Conservation (phyloP, 2,329 filamentous ascomycete genomes). For the Penicillium hordei region DNA sequence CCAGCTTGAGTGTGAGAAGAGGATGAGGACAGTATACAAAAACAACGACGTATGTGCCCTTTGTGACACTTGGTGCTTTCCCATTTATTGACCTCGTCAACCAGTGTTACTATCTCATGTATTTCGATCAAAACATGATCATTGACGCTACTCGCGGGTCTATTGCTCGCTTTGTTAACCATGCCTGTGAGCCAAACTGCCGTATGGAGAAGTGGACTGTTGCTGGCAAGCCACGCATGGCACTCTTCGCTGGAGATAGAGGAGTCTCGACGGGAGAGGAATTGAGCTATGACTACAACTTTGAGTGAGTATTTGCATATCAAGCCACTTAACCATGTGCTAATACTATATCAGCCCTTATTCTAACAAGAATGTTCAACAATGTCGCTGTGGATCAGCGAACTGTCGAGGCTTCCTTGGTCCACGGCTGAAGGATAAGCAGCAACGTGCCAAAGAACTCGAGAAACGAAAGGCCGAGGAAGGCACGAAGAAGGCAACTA, state of each 20-base stretch:
- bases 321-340: neutral
- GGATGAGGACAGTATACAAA: slow-evolving; percentile 92
- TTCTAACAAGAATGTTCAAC: slow-evolving; percentile 62
- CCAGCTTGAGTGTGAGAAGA: slow-evolving; percentile 84
- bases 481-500: slow-evolving; percentile 19
- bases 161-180: slow-evolving; percentile 96
- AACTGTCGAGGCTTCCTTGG: slow-evolving; percentile 64
- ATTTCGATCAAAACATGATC: slow-evolving; percentile 97
- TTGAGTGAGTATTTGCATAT: slow-evolving; percentile 53
- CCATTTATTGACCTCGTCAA: slow-evolving; percentile 12
- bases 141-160: slow-evolving; percentile 95
- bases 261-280: slow-evolving; percentile 95
- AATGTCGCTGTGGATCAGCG: slow-evolving; percentile 61
- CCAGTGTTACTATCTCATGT: slow-evolving; percentile 97
- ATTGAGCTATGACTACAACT: slow-evolving; percentile 88
- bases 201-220: slow-evolving; percentile 99
- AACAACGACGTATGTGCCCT: slow-evolving; percentile 72
- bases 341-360: slow-evolving; percentile 47
- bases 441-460: slow-evolving; percentile 34
- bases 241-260: slow-evolving; percentile 84
- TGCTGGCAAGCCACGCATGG: slow-evolving; percentile 89
- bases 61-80: neutral
- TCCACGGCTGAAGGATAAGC: slow-evolving; percentile 53
- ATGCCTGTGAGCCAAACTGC: slow-evolving; percentile 95
- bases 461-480: slow-evolving; percentile 26